Conservation (phyloP, 2,329 filamentous ascomycete genomes). For the Calonectria pseudoreteaudii region DNA sequence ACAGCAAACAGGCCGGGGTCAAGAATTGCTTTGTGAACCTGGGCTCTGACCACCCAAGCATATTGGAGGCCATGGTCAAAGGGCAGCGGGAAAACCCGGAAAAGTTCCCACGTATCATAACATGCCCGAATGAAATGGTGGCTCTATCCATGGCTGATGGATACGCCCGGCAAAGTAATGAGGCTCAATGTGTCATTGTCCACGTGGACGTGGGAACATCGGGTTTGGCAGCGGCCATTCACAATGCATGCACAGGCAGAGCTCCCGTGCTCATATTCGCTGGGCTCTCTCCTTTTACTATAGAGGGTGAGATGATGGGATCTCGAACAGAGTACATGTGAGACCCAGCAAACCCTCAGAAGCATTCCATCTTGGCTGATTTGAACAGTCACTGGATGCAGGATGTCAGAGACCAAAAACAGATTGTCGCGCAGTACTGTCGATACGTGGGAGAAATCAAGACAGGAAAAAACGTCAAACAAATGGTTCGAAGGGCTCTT, state of each 20-base stretch:
- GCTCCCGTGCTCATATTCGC: slow-evolving; percentile 82
- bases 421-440: slow-evolving; percentile 85
- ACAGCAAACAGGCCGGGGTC: slow-evolving; percentile 56
- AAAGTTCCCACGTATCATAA: slow-evolving; percentile 78
- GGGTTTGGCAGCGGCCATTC: slow-evolving; percentile 78
- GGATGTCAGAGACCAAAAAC: slow-evolving; percentile 82
- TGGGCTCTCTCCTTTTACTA: slow-evolving; percentile 79
- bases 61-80: slow-evolving; percentile 83
- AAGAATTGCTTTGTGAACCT: slow-evolving; percentile 72
- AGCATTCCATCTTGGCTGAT: not conserved
- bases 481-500: slow-evolving; percentile 85
- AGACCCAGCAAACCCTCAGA: not conserved
- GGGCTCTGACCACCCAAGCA: slow-evolving; percentile 77
- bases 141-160: slow-evolving; percentile 86
- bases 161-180: slow-evolving; percentile 76
- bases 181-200: slow-evolving; percentile 80
- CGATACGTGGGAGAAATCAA: slow-evolving; percentile 85
- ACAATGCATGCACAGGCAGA: slow-evolving; percentile 80
- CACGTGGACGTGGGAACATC: slow-evolving; percentile 86
- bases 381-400: slow-evolving; percentile 77
- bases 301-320: slow-evolving; percentile 80
- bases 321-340: slow-evolving; percentile 81
- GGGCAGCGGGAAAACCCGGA: slow-evolving; percentile 73
- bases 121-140: slow-evolving; percentile 87
- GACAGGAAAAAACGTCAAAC: slow-evolving; percentile 85